These are phyloP conservation scores for Botrytis deweyae DNA, from an alignment of 2,329 filamentous ascomycete species.

Conservation along the genomic window DNA sequence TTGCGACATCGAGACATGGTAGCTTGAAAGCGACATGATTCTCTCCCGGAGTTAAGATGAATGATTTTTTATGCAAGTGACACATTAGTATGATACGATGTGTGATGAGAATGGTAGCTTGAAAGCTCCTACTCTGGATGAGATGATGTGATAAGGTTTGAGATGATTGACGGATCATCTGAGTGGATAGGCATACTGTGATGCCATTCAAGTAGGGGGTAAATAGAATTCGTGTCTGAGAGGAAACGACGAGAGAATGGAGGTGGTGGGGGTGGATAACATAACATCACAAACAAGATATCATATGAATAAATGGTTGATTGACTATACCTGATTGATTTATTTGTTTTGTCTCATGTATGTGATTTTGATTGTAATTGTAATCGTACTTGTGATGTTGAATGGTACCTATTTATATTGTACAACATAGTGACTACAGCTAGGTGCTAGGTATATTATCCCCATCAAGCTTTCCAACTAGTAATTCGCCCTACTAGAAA, in stretches of 20 bases:
- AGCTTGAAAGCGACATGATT: constrained; percentile 41
- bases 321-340: not conserved
- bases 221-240: not conserved
- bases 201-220: not conserved
- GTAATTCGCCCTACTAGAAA: not conserved
- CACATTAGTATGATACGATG: constrained; percentile 21
- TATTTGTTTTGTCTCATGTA: not conserved
- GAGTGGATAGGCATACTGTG: not conserved
- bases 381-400: not conserved
- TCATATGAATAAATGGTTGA: constrained; percentile 11
- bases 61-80: constrained; percentile 12
- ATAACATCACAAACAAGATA: constrained; percentile 11
- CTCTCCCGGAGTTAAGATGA: constrained; percentile 15
- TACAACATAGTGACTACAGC: no score
- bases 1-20: constrained; percentile 35
- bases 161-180: constrained; percentile 5
- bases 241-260: not conserved
- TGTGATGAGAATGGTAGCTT: constrained; percentile 37
- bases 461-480: not conserved
- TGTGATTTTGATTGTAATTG: not conserved
- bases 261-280: not conserved
- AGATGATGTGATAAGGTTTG: constrained; percentile 5
- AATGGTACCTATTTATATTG: not conserved
- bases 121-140: constrained; percentile 37
- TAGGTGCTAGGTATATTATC: not conserved